These are phyloP conservation scores for Verticillium zaregamsianum DNA, from an alignment of 2,329 filamentous ascomycete genomes.

Conservation along the genomic window DNA sequence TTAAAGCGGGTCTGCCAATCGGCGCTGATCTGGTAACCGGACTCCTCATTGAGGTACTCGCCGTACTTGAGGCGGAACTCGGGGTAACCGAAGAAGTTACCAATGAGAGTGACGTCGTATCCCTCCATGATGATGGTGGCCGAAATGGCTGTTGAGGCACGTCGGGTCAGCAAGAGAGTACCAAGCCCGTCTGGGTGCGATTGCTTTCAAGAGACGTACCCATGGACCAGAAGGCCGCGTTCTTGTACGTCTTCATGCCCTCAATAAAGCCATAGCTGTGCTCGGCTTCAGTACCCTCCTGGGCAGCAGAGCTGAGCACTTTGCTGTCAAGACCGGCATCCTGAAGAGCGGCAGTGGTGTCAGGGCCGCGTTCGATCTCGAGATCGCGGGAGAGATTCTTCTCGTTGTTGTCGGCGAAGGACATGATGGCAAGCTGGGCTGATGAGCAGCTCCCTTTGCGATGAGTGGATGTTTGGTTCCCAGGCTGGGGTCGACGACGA, in stretches of 20 bases:
- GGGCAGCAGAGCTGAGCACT: constrained; percentile 30
- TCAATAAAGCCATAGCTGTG: constrained; percentile 29
- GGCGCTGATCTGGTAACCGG: constrained; percentile 41
- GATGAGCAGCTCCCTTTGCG: neutral
- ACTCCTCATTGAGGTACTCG: constrained; percentile 23
- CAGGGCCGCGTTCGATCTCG: constrained; percentile 24
- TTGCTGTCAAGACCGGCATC: constrained; percentile 31
- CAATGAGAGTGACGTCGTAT: constrained; percentile 43
- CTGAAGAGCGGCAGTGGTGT: constrained; percentile 24
- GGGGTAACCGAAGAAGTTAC: constrained; percentile 41
- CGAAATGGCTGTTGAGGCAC: constrained; percentile 30
- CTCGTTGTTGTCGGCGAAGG: neutral
- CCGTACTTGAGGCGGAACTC: constrained; percentile 36
- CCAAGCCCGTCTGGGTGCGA: no score
- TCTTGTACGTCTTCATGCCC: constrained; percentile 34
- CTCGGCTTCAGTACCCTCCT: constrained; percentile 29
- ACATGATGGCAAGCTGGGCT: constrained; percentile 1
- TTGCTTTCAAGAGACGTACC: constrained; percentile 19
- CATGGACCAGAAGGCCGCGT: constrained; percentile 35
- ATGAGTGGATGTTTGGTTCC: neutral
- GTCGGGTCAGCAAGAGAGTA: neutral
- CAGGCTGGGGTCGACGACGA: neutral
- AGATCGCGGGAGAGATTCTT: constrained; percentile 17
- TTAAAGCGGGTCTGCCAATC: constrained; percentile 48
- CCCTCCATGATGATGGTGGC: constrained; percentile 48